phyloP scores from a whole-genome alignment of 2,329 filamentous ascomycete genomes.

The Pestalotiopsis fici region DNA sequence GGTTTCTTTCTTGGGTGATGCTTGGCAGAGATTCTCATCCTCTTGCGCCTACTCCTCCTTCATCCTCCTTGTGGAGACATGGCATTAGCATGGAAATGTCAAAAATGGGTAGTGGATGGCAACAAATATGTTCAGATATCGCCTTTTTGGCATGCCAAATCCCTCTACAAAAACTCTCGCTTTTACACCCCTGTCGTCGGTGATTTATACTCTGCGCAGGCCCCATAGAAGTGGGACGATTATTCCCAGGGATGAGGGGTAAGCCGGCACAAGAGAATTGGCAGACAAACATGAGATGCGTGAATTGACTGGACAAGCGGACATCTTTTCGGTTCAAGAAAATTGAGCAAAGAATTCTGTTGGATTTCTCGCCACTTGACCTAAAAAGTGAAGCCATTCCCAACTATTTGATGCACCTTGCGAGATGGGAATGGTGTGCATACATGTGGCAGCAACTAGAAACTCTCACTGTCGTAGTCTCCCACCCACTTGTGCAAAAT shows the following conservation, averaged over 20 bases:
- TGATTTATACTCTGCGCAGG: neutral
- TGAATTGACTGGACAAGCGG: neutral
- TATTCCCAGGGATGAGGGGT: neutral
- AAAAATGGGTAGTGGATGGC: neutral
- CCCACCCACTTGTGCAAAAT: neutral
- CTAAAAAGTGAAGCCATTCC: conserved; percentile 3
- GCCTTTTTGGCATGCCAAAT: neutral
- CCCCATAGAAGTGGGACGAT: neutral
- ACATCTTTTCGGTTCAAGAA: neutral
- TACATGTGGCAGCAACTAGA: neutral
- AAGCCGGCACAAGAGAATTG: neutral
- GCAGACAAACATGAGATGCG: neutral
- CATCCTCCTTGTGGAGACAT: no score
- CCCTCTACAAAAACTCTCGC: neutral
- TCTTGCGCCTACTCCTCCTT: neutral
- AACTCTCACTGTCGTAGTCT: neutral
- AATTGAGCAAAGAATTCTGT: neutral
- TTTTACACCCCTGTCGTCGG: neutral
- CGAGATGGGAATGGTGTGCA: neutral
- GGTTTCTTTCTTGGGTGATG: neutral
- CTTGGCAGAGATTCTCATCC: neutral
- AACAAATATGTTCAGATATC: neutral
- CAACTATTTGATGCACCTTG: neutral
- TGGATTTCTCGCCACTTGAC: neutral
- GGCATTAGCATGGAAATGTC: neutral